Conservation (phyloP, 1,284 basidiomycete species). For the Boletellus deceptivus region DNA sequence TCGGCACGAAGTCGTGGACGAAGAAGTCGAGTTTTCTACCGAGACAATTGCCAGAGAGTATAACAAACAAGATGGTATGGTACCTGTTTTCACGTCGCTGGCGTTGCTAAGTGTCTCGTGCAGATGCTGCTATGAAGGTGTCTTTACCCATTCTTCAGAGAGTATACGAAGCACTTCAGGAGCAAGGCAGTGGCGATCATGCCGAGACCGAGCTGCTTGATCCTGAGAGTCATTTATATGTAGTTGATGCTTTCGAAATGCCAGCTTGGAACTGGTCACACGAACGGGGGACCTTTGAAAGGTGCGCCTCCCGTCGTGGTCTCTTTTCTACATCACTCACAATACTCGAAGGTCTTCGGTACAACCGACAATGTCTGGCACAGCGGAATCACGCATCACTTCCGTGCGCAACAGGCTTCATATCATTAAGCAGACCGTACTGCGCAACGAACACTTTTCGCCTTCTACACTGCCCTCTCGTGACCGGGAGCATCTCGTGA, state of each 20-base stretch:
- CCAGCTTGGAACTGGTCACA: conserved; percentile 88
- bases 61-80: conserved; percentile 85
- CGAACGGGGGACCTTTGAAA: conserved; percentile 82
- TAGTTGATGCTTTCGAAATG: conserved; percentile 94
- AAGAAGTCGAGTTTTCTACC: conserved; percentile 75
- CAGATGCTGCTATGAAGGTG: conserved; percentile 81
- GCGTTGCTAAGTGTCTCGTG: conserved; percentile 4
- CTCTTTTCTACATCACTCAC: conserved; percentile 4
- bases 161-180: conserved; percentile 82
- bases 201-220: conserved; percentile 69
- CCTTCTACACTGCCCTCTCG: conserved; percentile 88
- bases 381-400: conserved; percentile 73
- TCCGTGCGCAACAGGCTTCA: conserved; percentile 82
- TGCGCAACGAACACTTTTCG: conserved; percentile 94
- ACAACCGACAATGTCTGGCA: conserved; percentile 68
- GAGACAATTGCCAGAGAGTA: conserved; percentile 88
- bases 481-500: conserved; percentile 82
- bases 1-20: conserved; percentile 63
- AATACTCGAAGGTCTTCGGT: conserved; percentile 36
- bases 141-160: conserved; percentile 68
- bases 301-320: conserved; percentile 42
- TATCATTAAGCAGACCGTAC: conserved; percentile 85
- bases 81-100: conserved; percentile 10
- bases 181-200: conserved; percentile 58
- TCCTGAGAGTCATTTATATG: conserved; percentile 79